phyloP scores from a whole-genome alignment of 352 stramenopile species.

The Phytopythium chamaehyphon region DNA sequence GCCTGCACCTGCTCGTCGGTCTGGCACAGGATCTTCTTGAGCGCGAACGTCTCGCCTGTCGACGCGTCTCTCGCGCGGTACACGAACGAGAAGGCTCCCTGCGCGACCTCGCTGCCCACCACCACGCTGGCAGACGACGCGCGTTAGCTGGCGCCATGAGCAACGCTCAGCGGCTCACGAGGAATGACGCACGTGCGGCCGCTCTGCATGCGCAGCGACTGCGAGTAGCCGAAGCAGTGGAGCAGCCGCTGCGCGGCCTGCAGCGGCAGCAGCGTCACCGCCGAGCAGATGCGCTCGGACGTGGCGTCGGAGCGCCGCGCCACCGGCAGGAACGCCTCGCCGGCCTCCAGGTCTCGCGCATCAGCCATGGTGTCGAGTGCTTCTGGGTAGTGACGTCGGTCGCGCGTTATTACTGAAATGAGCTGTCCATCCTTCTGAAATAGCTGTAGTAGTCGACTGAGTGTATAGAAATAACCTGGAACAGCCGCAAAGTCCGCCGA shows the following conservation, averaged over 20 bases:
- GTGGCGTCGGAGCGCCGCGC: constrained; percentile 13
- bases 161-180: too few relatives aligned
- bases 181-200: constrained; percentile 65
- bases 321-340: constrained; percentile 30
- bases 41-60: constrained; percentile 76
- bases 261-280: constrained; percentile 56
- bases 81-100: constrained; percentile 87
- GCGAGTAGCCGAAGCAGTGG: constrained; percentile 68
- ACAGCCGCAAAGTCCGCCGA: too few relatives aligned
- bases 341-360: constrained; percentile 14
- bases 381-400: neutral
- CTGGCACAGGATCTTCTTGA: constrained; percentile 90
- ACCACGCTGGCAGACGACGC: constrained; percentile 26
- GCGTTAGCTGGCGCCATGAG: neutral
- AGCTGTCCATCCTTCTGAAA: constrained; percentile 5
- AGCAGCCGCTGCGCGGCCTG: constrained; percentile 57
- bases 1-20: constrained; percentile 75
- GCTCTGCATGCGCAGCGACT: constrained; percentile 65
- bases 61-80: constrained; percentile 67
- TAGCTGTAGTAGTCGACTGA: neutral
- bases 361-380: constrained; percentile 1
- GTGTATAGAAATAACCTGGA: too few relatives aligned
- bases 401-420: neutral
- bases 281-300: constrained; percentile 39
- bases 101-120: constrained; percentile 63